A percentile compares a stretch with the other conserved stretches of the same genome.
Conservation (phyloP, 1,284 basidiomycete species). For the Thelephora terrestris region DNA sequence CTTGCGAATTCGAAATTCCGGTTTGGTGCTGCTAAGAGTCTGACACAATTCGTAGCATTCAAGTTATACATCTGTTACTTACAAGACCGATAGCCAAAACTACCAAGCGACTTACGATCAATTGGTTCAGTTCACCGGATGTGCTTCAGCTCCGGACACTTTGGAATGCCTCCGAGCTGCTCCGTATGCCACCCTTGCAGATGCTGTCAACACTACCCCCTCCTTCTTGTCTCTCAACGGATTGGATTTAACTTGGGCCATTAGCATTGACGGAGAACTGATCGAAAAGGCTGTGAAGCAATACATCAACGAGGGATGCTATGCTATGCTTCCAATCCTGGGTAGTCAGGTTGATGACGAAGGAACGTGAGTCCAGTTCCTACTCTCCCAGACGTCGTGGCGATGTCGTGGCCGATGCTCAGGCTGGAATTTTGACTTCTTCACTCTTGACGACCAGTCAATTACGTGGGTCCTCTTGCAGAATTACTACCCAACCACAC, state of each 20-base stretch:
- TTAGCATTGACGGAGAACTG: slow-evolving; percentile 29
- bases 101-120: slow-evolving; percentile 24
- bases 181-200: slow-evolving; percentile 20
- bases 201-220: slow-evolving; percentile 22
- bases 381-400: no score
- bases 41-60: no score
- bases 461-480: no score
- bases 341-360: no score
- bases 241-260: slow-evolving; percentile 23
- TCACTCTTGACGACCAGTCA: no score
- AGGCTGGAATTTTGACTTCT: no score
- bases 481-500: no score
- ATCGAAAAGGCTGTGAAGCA: slow-evolving; percentile 19
- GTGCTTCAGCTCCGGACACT: slow-evolving; percentile 23
- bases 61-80: no score
- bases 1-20: no score
- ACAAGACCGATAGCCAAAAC: slow-evolving; percentile 13
- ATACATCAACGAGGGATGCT: slow-evolving; percentile 17
- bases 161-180: slow-evolving; percentile 32
- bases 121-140: slow-evolving; percentile 23
- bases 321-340: slow-evolving; percentile 20
- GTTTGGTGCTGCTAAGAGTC: no score
- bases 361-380: no score
- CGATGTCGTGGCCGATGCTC: no score
- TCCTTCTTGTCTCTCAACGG: slow-evolving; percentile 19